Evolutionary conservation across 2,329 filamentous ascomycete genomes (phyloP).

Genomic region (Pyrenophora teres): DNA sequence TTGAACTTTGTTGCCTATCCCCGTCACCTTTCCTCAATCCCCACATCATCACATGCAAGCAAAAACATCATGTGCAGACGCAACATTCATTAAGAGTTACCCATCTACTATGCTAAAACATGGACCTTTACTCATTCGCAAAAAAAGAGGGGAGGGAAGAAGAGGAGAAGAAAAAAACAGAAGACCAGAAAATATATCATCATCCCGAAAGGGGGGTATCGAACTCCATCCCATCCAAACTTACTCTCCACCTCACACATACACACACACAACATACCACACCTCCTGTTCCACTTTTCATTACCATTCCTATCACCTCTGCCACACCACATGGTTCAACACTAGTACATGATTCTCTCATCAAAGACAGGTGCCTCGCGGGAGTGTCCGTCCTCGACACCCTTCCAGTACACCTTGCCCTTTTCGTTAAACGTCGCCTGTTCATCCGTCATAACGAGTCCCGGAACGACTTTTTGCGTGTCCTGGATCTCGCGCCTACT

Average conservation of each 20-base stretch:
- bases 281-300: background rate
- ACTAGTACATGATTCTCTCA: slow-evolving; percentile 43
- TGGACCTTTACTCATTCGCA: too few relatives aligned
- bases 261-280: too few relatives aligned
- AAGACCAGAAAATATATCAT: background rate
- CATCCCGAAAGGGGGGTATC: background rate
- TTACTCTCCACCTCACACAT: too few relatives aligned
- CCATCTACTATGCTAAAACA: too few relatives aligned
- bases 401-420: slow-evolving; percentile 51
- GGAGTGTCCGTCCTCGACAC: slow-evolving; percentile 46
- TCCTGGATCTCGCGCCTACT: slow-evolving; percentile 50
- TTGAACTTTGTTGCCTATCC: too few relatives aligned
- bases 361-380: slow-evolving; percentile 52
- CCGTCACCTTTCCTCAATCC: too few relatives aligned
- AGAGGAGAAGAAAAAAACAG: too few relatives aligned
- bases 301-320: background rate
- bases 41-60: too few relatives aligned
- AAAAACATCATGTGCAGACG: too few relatives aligned
- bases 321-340: background rate
- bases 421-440: slow-evolving; percentile 53
- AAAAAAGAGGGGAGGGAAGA: too few relatives aligned
- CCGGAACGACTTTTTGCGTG: slow-evolving; percentile 46
- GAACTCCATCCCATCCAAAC: background rate
- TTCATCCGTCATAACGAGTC: slow-evolving; percentile 51
- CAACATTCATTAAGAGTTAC: too few relatives aligned